Conservation (phyloP, 2,329 filamentous ascomycete species). For the Nothophaeocryptopus gaeumannii region DNA sequence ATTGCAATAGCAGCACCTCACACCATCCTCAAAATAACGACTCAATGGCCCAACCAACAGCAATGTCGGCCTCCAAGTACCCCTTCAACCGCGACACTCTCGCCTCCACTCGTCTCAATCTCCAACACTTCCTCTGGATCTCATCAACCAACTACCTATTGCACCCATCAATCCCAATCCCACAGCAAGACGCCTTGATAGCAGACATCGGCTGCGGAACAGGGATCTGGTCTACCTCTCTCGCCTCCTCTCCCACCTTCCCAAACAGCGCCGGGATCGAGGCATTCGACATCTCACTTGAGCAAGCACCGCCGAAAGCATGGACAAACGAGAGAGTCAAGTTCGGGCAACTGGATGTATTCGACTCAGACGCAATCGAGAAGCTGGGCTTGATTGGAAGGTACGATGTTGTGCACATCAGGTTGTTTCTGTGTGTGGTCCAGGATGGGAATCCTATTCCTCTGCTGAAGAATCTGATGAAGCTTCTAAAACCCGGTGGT, state of each 20-base stretch:
- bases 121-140: constrained; percentile 35
- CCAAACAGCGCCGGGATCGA: constrained; percentile 16
- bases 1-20: too few relatives aligned
- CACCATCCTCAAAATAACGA: too few relatives aligned
- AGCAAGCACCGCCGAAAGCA: constrained; percentile 14
- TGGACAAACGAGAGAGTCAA: constrained; percentile 23
- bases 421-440: constrained; percentile 22
- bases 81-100: constrained; percentile 19
- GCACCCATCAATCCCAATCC: constrained; percentile 27
- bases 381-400: constrained; percentile 5
- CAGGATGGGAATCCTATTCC: constrained; percentile 22
- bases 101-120: constrained; percentile 25
- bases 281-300: constrained; percentile 25
- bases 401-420: constrained; percentile 26
- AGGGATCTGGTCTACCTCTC: constrained; percentile 20
- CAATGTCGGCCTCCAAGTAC: constrained; percentile 1
- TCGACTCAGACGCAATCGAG: constrained; percentile 7
- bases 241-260: neutral
- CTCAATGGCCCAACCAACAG: too few relatives aligned
- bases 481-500: constrained; percentile 24
- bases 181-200: constrained; percentile 7
- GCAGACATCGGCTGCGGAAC: constrained; percentile 24
- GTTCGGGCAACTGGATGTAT: constrained; percentile 20
- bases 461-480: constrained; percentile 19
- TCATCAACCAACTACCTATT: constrained; percentile 27